Base-by-base conservation (phyloP, 2,329 filamentous ascomycete genomes). In the Aspergillus carbonarius region DNA sequence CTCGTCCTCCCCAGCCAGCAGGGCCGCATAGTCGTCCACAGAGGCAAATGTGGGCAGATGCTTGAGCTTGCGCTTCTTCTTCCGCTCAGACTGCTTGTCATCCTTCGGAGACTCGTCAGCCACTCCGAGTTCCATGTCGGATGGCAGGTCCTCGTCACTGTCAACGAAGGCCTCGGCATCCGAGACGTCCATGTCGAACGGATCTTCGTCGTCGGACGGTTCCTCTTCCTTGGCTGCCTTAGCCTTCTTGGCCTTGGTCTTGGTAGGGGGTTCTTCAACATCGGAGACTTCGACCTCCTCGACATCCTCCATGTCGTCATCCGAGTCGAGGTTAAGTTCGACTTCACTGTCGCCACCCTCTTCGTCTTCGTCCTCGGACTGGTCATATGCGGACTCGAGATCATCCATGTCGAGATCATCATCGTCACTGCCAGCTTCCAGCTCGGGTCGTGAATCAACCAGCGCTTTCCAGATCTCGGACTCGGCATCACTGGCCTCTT, bases 391-490 rank as follows among this genome's bases (percentile, higher is more conserved):
- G 20, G 80, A 79, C 51, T 85, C 83, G 63, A 85, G 73, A 61
- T 81, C 80, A 49, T 80, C 79, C 70, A 81, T 78, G 59, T 85
- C 83, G 60, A 85, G 73, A 66, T 85, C 85, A 66, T 85, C 85
- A 61, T 86, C 85, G 44, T 74, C 75, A 46, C 83, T 79, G n/a
- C 69, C 73, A 34, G 83, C 89, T 66, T 91, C 89, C 34, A 92
- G 78, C 54, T 95, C 92, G 10, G 92, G 91, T 56, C 88, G 83
- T 15, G 89, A 91, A 54, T 91, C 85, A 40, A 96, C 90, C 62
- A 97, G 85, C 0, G 93, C 93, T 76, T 96, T 88, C 93, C 92
- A 96, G 66, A 96, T 92, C 76, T 96, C 90, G 40, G 91, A 88
- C 72, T 93, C 89, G 55, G 84, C 81, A 17, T 82, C 84, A 57